Evolutionary conservation across 2,329 filamentous ascomycete genomes (phyloP).

Genomic region (Colletotrichum cordylinicola): DNA sequence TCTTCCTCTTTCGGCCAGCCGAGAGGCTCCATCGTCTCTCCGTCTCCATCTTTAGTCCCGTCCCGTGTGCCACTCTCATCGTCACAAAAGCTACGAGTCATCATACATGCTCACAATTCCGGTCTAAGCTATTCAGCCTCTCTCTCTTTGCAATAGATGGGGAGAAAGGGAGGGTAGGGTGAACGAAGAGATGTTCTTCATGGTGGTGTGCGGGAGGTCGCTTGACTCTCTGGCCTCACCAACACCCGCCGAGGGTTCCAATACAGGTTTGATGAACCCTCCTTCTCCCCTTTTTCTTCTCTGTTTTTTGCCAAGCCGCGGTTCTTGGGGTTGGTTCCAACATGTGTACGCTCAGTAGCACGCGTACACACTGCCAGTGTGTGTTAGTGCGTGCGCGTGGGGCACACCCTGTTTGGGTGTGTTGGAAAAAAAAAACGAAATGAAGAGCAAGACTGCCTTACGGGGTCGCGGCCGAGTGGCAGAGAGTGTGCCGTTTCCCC

Average conservation of each 20-base stretch:
- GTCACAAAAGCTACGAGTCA: slow-evolving; percentile 7
- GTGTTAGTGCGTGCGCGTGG: not conserved
- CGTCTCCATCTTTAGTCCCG: not conserved
- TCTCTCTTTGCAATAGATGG: not conserved
- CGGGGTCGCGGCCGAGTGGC: not conserved
- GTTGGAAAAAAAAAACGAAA: not conserved
- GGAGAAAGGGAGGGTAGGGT: not conserved
- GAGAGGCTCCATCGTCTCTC: not conserved
- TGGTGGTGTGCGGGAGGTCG: not conserved
- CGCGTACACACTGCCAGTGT: not conserved
- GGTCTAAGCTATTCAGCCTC: not conserved
- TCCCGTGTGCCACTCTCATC: not conserved
- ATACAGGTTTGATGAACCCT: not conserved
- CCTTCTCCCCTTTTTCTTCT: not conserved
- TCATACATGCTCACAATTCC: not conserved
- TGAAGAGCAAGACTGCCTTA: slow-evolving; percentile 11
- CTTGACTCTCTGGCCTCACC: not conserved
- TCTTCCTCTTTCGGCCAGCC: slow-evolving; percentile 3
- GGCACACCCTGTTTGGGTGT: not conserved
- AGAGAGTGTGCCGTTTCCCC: not conserved
- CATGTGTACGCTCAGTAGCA: not conserved
- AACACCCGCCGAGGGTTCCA: not conserved
- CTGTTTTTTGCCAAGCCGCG: slow-evolving; percentile 5
- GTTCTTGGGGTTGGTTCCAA: slow-evolving; percentile 3
- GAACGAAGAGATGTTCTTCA: not conserved